Conservation (phyloP, 768 basidiomycete genomes). For the Termitomyces sp. region DNA sequence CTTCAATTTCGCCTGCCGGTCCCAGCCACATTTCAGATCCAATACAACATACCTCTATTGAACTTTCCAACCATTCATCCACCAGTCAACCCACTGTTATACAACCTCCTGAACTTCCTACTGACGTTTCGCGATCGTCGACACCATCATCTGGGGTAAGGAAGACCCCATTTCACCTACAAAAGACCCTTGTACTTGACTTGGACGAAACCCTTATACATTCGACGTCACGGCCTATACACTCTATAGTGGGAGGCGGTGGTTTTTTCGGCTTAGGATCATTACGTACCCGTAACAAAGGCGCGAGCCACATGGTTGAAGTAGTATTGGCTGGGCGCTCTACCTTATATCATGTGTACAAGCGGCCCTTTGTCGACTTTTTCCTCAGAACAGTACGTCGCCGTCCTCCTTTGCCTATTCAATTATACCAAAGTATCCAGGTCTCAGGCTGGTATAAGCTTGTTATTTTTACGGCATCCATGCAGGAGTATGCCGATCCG, state of each 20-base stretch:
- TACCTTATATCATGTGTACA: conserved; percentile 96
- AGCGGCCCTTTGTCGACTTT: conserved; percentile 95
- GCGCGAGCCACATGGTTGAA: conserved; percentile 84
- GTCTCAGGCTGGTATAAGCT: conserved; percentile 98
- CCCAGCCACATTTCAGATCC: conserved; percentile 6
- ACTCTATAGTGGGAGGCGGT: conserved; percentile 37
- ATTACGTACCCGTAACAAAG: conserved; percentile 51
- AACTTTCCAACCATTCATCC: conserved; percentile 13
- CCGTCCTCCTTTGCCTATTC: neutral
- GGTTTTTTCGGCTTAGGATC: conserved; percentile 58
- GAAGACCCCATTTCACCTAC: conserved; percentile 71
- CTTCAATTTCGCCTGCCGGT: neutral
- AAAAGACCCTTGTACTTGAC: conserved; percentile 95
- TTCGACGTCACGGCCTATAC: conserved; percentile 81
- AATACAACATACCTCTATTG: conserved; percentile 3
- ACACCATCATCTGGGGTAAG: conserved; percentile 47
- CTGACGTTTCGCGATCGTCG: conserved; percentile 33
- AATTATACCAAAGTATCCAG: conserved; percentile 35
- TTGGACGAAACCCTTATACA: conserved; percentile 98
- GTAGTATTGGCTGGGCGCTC: conserved; percentile 85
- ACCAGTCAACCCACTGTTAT: conserved; percentile 5
- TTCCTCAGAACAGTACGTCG: conserved; percentile 76
- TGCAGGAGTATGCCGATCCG: conserved; percentile 99
- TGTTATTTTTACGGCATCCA: conserved; percentile 97
- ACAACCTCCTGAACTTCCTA: conserved; percentile 14